Evolutionary conservation across 495 filamentous ascomycete species (phyloP).

Genomic region (Choiromyces venosus): DNA sequence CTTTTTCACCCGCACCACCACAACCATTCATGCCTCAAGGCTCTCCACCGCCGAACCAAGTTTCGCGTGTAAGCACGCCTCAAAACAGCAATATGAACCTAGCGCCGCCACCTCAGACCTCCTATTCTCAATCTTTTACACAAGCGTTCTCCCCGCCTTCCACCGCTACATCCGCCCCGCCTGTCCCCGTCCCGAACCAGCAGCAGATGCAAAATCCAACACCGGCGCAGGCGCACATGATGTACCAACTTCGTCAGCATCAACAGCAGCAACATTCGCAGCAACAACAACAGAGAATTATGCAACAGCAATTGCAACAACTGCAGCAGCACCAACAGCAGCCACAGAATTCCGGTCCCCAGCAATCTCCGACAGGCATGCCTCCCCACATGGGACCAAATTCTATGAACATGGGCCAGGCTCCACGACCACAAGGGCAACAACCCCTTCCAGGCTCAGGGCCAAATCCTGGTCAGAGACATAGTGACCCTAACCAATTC

Average conservation of each 20-base stretch:
- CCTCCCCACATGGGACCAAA: conserved; percentile 32
- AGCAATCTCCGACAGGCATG: conserved; percentile 22
- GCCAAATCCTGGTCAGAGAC: conserved; percentile 24
- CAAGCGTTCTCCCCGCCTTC: conserved; percentile 51
- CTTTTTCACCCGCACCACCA: conserved; percentile 69
- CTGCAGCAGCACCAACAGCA: conserved; percentile 63
- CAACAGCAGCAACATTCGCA: conserved; percentile 54
- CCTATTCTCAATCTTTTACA: conserved; percentile 53
- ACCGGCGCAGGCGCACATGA: conserved; percentile 46
- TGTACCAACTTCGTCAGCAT: conserved; percentile 52
- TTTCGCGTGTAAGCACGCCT: conserved; percentile 65
- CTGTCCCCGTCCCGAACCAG: conserved; percentile 26
- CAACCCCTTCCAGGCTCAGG: conserved; percentile 18
- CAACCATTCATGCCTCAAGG: conserved; percentile 67
- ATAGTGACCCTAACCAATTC: conserved; percentile 61
- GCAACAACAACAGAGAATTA: conserved; percentile 46
- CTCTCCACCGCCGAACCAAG: conserved; percentile 73
- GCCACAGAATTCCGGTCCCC: conserved; percentile 37
- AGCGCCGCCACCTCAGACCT: conserved; percentile 54
- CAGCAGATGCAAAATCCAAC: conserved; percentile 44
- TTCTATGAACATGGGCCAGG: conserved; percentile 25
- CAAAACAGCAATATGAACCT: conserved; percentile 51
- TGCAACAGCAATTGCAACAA: conserved; percentile 49
- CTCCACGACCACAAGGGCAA: conserved; percentile 29
- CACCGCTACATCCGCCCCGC: conserved; percentile 44